phyloP scores from a whole-genome alignment of 176 grass and related monocot species.

The Coix lacrymajobi region DNA sequence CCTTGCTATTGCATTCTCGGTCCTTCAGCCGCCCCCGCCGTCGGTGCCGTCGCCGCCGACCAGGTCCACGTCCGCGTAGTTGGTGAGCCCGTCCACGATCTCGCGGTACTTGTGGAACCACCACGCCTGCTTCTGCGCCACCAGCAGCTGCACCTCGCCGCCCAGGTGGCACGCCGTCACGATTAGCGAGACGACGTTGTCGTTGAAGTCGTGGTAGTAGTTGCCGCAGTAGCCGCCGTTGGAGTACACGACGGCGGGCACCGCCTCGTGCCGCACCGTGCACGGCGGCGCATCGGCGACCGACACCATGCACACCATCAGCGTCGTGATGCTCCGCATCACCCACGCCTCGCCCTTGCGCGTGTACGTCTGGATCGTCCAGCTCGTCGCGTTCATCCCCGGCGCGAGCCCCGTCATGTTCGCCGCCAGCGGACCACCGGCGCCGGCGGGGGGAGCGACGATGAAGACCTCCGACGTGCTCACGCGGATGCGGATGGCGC shows the following conservation, averaged over 20 bases:
- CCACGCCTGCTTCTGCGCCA: conserved; percentile 57
- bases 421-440: not conserved
- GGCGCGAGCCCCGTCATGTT: not conserved
- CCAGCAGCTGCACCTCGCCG: conserved; percentile 65
- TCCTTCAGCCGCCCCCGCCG: not conserved
- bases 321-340: conserved; percentile 37
- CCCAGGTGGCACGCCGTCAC: conserved; percentile 48
- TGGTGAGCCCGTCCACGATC: conserved; percentile 44
- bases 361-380: conserved; percentile 64
- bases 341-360: conserved; percentile 55
- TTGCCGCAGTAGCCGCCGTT: conserved; percentile 65
- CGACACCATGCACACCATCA: conserved; percentile 31
- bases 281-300: conserved; percentile 39
- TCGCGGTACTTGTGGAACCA: conserved; percentile 58
- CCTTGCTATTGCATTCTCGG: no score
- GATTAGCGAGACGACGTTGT: conserved; percentile 71
- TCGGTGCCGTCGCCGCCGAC: not conserved
- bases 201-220: conserved; percentile 84
- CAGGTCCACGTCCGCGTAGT: conserved; percentile 44
- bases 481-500: conserved; percentile 52
- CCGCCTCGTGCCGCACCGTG: conserved; percentile 43
- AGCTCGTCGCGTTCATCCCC: conserved; percentile 24
- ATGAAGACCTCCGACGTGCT: conserved; percentile 52
- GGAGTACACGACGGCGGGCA: conserved; percentile 51
- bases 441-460: conserved; percentile 1